A percentile compares a stretch with the other conserved stretches of the same genome.
These are phyloP conservation scores for Vigna unguiculata DNA, from an alignment of 306 rosid genomes.

Conservation along the genomic window DNA sequence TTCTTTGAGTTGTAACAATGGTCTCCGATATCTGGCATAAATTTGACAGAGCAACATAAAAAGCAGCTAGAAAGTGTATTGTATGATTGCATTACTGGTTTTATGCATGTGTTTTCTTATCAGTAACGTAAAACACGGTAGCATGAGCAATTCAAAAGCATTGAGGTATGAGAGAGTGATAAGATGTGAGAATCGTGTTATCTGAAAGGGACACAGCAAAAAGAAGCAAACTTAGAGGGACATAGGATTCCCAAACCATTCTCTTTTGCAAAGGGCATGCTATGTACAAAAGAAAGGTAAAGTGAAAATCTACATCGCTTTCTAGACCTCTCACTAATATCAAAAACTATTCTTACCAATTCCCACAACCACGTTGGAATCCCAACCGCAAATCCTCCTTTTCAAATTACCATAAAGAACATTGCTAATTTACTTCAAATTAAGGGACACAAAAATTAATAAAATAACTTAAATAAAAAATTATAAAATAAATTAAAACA, in stretches of 20 bases:
- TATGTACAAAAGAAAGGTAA: conserved; percentile 56
- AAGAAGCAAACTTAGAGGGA: conserved; percentile 58
- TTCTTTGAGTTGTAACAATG: background rate
- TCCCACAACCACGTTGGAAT: conserved; percentile 60
- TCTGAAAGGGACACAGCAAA: conserved; percentile 60
- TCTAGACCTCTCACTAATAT: conserved; percentile 65
- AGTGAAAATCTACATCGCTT: conserved; percentile 57
- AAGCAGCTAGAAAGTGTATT: conserved; percentile 8
- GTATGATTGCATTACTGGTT: background rate
- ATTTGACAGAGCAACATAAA: conserved; percentile 37
- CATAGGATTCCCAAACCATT: conserved; percentile 82
- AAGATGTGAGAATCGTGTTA: conserved; percentile 57
- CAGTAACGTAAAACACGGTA: background rate
- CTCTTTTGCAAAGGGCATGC: conserved; percentile 58
- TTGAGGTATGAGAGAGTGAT: conserved; percentile 22
- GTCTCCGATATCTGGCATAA: background rate
- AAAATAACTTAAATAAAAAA: too few relatives aligned
- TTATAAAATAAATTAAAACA: too few relatives aligned
- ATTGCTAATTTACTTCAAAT: too few relatives aligned
- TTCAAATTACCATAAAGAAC: background rate
- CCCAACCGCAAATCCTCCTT: conserved; percentile 50
- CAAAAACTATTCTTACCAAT: conserved; percentile 57
- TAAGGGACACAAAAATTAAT: too few relatives aligned
- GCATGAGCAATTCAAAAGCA: conserved; percentile 21
- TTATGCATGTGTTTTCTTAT: background rate